Percentiles rank a stretch among this genome's conserved stretches.
Evolutionary conservation across 2,329 filamentous ascomycete species (phyloP).

Genomic region (Mollisia scopiformis): DNA sequence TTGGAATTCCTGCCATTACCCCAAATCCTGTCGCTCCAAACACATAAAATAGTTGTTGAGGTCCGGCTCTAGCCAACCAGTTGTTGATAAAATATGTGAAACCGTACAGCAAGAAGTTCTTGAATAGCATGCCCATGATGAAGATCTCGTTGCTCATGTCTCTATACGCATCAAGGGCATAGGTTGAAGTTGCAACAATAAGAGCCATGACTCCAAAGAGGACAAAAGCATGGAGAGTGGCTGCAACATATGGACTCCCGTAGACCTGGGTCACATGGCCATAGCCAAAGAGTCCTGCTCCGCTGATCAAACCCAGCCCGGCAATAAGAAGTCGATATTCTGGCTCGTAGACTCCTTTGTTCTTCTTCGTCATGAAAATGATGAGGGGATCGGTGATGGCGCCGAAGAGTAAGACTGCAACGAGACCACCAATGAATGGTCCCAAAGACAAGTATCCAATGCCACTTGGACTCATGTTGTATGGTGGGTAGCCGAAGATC

Average conservation of each 20-base stretch:
- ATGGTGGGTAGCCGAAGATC: conserved; percentile 52
- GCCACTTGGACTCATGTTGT: conserved; percentile 43
- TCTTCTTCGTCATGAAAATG: conserved; percentile 48
- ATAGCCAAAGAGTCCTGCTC: conserved; percentile 43
- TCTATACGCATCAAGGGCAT: conserved; percentile 43
- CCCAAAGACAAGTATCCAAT: conserved; percentile 48
- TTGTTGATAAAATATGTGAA: conserved; percentile 46
- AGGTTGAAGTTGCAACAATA: conserved; percentile 38
- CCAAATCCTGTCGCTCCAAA: conserved; percentile 35
- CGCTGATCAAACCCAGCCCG: conserved; percentile 37
- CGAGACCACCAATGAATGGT: conserved; percentile 43
- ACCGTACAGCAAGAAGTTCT: conserved; percentile 46
- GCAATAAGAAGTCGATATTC: conserved; percentile 49
- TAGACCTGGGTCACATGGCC: conserved; percentile 35
- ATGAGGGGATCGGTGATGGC: conserved; percentile 41
- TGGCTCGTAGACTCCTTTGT: conserved; percentile 55
- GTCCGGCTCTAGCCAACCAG: conserved; percentile 40
- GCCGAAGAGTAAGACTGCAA: conserved; percentile 40
- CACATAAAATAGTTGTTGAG: conserved; percentile 39
- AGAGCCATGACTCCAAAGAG: conserved; percentile 33
- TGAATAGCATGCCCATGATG: conserved; percentile 46
- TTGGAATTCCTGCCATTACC: conserved; percentile 7
- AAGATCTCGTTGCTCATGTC: conserved; percentile 46
- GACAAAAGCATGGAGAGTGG: conserved; percentile 36
- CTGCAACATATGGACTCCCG: conserved; percentile 35